phyloP scores from a whole-genome alignment of 2,329 filamentous ascomycete species.

The Aspergillus flavus region DNA sequence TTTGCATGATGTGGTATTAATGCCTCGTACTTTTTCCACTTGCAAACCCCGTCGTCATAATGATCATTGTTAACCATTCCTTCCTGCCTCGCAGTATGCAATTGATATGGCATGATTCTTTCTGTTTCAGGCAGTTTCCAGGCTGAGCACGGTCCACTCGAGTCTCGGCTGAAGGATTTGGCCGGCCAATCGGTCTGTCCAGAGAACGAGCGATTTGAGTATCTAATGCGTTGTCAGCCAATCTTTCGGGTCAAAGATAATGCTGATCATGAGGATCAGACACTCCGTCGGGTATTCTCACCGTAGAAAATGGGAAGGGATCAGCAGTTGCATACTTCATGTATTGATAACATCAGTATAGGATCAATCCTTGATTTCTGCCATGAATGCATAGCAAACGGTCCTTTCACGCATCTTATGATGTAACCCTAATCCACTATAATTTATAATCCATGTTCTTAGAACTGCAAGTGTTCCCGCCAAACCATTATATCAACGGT shows the following conservation, averaged over 20 bases:
- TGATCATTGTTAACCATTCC: neutral
- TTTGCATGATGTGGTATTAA: neutral
- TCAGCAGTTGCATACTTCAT: neutral
- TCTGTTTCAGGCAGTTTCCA: neutral
- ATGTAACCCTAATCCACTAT: neutral
- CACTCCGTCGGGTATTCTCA: neutral
- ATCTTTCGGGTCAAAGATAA: neutral
- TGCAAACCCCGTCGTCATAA: neutral
- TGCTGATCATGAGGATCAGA: neutral
- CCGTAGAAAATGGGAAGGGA: neutral
- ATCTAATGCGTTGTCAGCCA: neutral
- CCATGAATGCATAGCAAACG: neutral
- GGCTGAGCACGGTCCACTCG: conserved; percentile 3
- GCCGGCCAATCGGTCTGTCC: neutral
- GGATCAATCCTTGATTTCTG: neutral
- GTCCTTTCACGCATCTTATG: neutral
- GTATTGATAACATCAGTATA: neutral
- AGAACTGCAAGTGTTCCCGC: neutral
- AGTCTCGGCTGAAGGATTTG: neutral
- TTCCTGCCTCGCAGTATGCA: too few species aligned
- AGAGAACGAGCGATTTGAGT: neutral
- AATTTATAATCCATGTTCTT: neutral
- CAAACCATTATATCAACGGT: neutral
- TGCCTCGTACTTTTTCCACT: neutral
- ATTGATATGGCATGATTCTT: neutral